A percentile compares a stretch with the other conserved stretches of the same genome.
Conservation (phyloP, 2,329 filamentous ascomycete genomes). For the Nemania diffusa region DNA sequence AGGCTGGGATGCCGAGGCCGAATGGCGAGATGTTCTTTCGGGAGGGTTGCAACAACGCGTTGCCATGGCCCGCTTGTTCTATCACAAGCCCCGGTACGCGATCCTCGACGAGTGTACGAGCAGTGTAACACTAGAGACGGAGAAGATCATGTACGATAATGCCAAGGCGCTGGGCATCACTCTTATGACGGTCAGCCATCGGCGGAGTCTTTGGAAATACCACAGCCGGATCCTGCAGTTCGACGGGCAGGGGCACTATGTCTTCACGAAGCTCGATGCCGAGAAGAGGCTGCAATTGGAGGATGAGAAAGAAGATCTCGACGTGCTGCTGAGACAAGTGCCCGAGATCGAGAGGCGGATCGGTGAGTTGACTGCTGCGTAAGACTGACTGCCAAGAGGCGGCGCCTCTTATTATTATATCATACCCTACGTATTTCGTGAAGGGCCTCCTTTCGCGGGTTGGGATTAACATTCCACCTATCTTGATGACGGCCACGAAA, state of each 20-base stretch:
- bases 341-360: slow-evolving; percentile 89
- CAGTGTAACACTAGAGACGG: slow-evolving; percentile 92
- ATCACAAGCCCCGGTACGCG: slow-evolving; percentile 90
- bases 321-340: slow-evolving; percentile 83
- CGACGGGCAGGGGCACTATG: slow-evolving; percentile 89
- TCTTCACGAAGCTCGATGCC: slow-evolving; percentile 91
- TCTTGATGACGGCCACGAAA: background rate
- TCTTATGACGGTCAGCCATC: slow-evolving; percentile 94
- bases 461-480: background rate
- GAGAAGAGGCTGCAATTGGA: slow-evolving; percentile 86
- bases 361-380: slow-evolving; percentile 73
- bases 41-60: slow-evolving; percentile 95
- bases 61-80: slow-evolving; percentile 95
- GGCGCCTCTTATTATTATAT: background rate
- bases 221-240: slow-evolving; percentile 96
- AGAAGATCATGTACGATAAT: slow-evolving; percentile 96
- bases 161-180: slow-evolving; percentile 93
- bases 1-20: slow-evolving; percentile 93
- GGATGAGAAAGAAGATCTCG: slow-evolving; percentile 96
- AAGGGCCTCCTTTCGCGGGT: background rate
- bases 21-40: slow-evolving; percentile 95
- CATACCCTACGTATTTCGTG: slow-evolving; percentile 1
- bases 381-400: background rate
- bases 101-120: slow-evolving; percentile 98
- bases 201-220: slow-evolving; percentile 94